A percentile compares a stretch with the other conserved stretches of the same genome.
These are phyloP conservation scores for Apiospora arundinis DNA, from an alignment of 2,329 filamentous ascomycete species.

Conservation along the genomic window DNA sequence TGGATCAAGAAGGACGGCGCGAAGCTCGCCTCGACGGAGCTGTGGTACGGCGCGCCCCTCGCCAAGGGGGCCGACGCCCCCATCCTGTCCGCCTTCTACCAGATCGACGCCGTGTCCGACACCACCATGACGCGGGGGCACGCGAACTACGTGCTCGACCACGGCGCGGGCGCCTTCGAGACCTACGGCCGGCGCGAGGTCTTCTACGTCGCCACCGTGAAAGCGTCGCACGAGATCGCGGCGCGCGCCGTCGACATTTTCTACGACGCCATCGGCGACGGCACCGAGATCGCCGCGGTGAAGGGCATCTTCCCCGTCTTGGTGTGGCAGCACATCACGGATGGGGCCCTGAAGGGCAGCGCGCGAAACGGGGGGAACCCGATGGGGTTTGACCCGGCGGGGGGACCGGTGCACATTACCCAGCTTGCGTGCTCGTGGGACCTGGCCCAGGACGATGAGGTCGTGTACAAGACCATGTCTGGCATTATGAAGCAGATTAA, in stretches of 20 bases:
- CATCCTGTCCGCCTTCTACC: background rate
- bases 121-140: background rate
- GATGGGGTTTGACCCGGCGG: background rate
- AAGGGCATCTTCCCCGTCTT: background rate
- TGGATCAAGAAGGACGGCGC: background rate
- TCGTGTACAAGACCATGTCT: background rate
- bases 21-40: background rate
- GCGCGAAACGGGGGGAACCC: background rate
- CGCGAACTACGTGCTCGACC: conserved; percentile 37
- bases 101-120: background rate
- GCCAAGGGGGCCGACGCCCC: background rate
- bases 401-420: background rate
- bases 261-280: background rate
- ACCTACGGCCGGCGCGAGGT: conserved; percentile 40
- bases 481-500: background rate
- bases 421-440: background rate
- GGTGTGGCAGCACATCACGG: background rate
- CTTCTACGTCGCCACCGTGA: background rate
- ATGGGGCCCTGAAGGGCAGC: background rate
- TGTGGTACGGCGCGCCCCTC: background rate
- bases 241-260: conserved; percentile 42
- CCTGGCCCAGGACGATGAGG: background rate
- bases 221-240: conserved; percentile 28
- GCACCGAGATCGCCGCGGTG: background rate
- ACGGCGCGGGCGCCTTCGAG: conserved; percentile 40